Evolutionary conservation across 345 rosid species (phyloP), one percentile per base, ranked within the genome.

Genomic region (Acer saccharum): DNA sequence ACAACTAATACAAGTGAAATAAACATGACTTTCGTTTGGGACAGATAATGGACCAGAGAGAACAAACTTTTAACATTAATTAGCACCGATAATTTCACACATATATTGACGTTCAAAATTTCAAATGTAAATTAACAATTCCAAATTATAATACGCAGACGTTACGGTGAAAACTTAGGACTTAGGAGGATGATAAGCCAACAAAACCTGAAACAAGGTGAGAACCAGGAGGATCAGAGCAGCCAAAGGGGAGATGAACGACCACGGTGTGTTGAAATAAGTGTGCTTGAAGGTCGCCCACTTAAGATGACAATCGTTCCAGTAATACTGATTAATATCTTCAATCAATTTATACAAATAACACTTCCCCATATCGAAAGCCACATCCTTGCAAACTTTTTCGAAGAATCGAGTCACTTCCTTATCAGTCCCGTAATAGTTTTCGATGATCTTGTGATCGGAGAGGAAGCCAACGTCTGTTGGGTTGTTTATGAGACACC

Each of bases 261-360:
- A 46, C 84, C 84, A 82, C 10, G 81, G 79, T 12, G 52, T 65
- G n/a, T 21, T 27, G 52, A 74, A 78, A 63, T 77, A 77, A 32
- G 68, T 77, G 52, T 39, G 39, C 81, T 55, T 81, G 12, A 69
- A 63, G 35, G 14, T 69, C 12, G 76, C 79, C 81, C 84, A 82
- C n/a, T 10, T 66, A 1, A 57, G 73, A 7, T 74, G 20, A 69
- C 76, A 73, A 12, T 73, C 60, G 14, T 73, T 73, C 76, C 76
- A 73, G 20, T 78, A 55, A 58, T 82, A 78, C 18, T 67, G 39
- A 8, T 82, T 39, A 4, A 82, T 81, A 2, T 82, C 84, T 21
- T 20, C 55, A 17, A 82, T 69, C 69, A 65, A 21, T 50, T 57
- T 9, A 0, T 73, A 32, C 2, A 78, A 55, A 52, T 74, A 82